phyloP scores from a whole-genome alignment of 148 eudicot species.

The Limonium bicolor region DNA sequence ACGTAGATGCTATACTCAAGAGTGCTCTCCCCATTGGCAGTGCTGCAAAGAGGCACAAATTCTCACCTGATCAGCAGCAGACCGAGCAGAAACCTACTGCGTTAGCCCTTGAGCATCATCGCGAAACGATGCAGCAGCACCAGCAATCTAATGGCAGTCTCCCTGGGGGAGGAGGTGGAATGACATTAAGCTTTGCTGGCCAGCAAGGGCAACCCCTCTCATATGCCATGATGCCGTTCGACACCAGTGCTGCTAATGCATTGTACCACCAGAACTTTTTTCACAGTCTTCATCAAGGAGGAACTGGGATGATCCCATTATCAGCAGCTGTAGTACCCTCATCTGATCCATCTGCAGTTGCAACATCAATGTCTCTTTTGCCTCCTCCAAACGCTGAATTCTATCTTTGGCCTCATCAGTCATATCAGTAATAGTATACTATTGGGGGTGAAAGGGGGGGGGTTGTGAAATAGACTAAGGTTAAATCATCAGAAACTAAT shows the following conservation, averaged over 20 bases:
- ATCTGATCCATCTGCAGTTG: conserved; percentile 16
- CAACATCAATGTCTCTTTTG: conserved; percentile 19
- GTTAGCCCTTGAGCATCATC: conserved; percentile 16
- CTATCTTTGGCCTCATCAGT: conserved; percentile 72
- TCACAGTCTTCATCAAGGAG: conserved; percentile 32
- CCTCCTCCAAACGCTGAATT: conserved; percentile 46
- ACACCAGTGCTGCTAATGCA: conserved; percentile 18
- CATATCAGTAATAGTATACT: conserved; percentile 23
- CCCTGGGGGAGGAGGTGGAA: too few relatives aligned
- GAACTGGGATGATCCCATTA: conserved; percentile 5
- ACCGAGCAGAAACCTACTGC: conserved; percentile 44
- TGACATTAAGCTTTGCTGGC: too few relatives aligned
- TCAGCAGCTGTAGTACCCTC: background rate
- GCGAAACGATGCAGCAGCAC: conserved; percentile 16
- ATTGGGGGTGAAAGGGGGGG: background rate
- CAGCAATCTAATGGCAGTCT: conserved; percentile 29
- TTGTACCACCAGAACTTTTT: conserved; percentile 46
- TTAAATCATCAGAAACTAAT: conserved; percentile 4
- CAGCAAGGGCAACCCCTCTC: conserved; percentile 29
- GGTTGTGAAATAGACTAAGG: background rate
- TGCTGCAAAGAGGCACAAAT: conserved; percentile 65
- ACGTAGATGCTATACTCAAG: conserved; percentile 69
- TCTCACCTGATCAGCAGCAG: conserved; percentile 25
- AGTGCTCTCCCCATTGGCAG: conserved; percentile 88
- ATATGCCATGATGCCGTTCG: conserved; percentile 41